A percentile compares a stretch with the other conserved stretches of the same genome.
phyloP scores from a whole-genome alignment of 345 rosid genomes.

The Eucalyptus camaldulensis region DNA sequence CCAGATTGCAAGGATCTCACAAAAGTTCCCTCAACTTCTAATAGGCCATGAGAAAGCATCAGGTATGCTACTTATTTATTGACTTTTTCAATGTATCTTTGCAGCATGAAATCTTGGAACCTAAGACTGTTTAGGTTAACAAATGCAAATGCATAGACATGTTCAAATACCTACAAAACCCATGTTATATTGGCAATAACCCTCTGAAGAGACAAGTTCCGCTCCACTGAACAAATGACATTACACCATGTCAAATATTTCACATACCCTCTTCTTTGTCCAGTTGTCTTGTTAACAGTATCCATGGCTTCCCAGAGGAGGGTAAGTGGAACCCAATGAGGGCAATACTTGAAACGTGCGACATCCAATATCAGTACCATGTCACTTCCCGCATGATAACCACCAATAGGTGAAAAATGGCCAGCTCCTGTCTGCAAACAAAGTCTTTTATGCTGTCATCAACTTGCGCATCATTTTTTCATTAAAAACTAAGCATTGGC shows the following conservation, averaged over 20 bases:
- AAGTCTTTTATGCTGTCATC: neutral
- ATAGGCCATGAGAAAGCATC: neutral
- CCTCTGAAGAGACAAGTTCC: neutral
- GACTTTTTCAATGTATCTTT: neutral
- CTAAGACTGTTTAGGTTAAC: neutral
- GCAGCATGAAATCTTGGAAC: neutral
- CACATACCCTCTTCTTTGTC: slow-evolving; percentile 61
- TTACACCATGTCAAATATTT: neutral
- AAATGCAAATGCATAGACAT: neutral
- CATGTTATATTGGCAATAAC: neutral
- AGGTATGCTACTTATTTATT: neutral
- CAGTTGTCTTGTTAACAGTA: slow-evolving; percentile 48
- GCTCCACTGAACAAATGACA: neutral
- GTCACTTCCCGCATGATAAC: slow-evolving; percentile 82
- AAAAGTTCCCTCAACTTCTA: neutral
- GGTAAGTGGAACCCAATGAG: slow-evolving; percentile 88
- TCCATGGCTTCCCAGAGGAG: slow-evolving; percentile 98
- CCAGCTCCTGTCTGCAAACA: slow-evolving; percentile 74
- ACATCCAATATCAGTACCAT: slow-evolving; percentile 95
- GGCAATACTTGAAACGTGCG: slow-evolving; percentile 96
- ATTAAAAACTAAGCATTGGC: neutral
- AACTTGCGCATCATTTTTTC: neutral
- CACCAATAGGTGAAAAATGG: slow-evolving; percentile 96
- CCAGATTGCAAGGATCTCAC: neutral
- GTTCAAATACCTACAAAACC: neutral